phyloP scores from a whole-genome alignment of 2,329 filamentous ascomycete genomes.

The Chrysoporthe austroafricana region DNA sequence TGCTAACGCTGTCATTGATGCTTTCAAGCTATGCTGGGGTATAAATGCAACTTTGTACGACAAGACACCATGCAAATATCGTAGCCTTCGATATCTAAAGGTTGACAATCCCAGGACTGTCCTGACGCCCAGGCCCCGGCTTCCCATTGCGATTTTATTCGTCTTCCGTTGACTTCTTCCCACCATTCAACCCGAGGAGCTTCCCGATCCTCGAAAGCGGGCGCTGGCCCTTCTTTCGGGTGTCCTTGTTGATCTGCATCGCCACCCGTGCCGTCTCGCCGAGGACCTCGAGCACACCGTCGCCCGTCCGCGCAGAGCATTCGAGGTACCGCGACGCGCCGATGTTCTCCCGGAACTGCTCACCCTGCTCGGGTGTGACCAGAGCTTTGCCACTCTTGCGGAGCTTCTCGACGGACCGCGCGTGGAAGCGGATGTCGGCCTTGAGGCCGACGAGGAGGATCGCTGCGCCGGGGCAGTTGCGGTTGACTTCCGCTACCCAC shows the following conservation, averaged over 20 bases:
- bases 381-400: constrained; percentile 24
- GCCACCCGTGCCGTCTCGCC: constrained; percentile 25
- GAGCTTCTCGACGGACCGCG: constrained; percentile 27
- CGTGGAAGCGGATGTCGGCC: constrained; percentile 27
- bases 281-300: constrained; percentile 28
- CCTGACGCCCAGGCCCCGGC: background rate
- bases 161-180: background rate
- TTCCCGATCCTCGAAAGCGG: constrained; percentile 29
- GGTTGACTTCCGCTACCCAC: constrained; percentile 29
- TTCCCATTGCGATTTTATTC: background rate
- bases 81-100: background rate
- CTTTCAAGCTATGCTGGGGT: background rate
- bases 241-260: constrained; percentile 22
- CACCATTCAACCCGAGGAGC: constrained; percentile 21
- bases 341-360: constrained; percentile 28
- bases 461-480: constrained; percentile 28
- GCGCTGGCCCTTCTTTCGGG: constrained; percentile 14
- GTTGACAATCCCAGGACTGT: background rate
- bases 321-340: constrained; percentile 27
- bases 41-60: background rate
- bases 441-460: constrained; percentile 29
- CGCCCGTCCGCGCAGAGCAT: constrained; percentile 28
- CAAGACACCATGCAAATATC: background rate
- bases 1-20: background rate
- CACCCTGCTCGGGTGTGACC: constrained; percentile 26